phyloP scores from a whole-genome alignment of 371 early-diverging fungal species.

The Mortierella sp. region DNA sequence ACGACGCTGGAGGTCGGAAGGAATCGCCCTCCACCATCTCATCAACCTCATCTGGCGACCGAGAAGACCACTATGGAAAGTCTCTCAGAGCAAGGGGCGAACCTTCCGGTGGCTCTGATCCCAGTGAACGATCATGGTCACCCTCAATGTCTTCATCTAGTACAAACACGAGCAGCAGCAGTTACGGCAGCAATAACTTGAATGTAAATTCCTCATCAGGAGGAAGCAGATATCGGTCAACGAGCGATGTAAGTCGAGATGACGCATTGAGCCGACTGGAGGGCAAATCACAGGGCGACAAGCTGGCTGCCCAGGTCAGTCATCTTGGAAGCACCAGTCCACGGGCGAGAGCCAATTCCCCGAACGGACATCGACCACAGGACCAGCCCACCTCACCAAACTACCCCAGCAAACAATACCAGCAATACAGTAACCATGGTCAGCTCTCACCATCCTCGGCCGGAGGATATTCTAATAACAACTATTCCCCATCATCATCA shows the following conservation, averaged over 20 bases:
- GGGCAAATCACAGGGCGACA: slow-evolving; percentile 41
- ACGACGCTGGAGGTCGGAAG: slow-evolving; percentile 1
- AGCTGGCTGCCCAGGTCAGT: slow-evolving; percentile 41
- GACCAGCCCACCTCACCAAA: slow-evolving; percentile 17
- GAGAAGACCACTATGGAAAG: slow-evolving; percentile 38
- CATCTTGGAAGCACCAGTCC: slow-evolving; percentile 50
- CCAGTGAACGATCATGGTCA: slow-evolving; percentile 22
- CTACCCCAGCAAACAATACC: slow-evolving; percentile 7
- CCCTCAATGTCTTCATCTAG: slow-evolving; percentile 14
- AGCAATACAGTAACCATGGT: not conserved
- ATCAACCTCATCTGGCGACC: slow-evolving; percentile 23
- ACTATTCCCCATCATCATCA: slow-evolving; percentile 12
- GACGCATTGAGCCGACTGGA: slow-evolving; percentile 52
- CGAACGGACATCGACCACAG: slow-evolving; percentile 19
- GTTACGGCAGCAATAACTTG: slow-evolving; percentile 19
- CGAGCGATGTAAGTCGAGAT: slow-evolving; percentile 51
- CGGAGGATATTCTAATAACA: slow-evolving; percentile 7
- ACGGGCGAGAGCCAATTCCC: slow-evolving; percentile 38
- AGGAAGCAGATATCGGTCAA: slow-evolving; percentile 26
- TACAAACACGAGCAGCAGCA: slow-evolving; percentile 25
- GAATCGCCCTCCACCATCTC: slow-evolving; percentile 19
- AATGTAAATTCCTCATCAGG: not conserved
- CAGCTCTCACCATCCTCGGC: slow-evolving; percentile 37
- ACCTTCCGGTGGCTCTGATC: slow-evolving; percentile 5
- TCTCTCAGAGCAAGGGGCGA: slow-evolving; percentile 34